Evolutionary conservation across 1,139 yeast species (phyloP).

Genomic region (Wickerhamomyces sp.): DNA sequence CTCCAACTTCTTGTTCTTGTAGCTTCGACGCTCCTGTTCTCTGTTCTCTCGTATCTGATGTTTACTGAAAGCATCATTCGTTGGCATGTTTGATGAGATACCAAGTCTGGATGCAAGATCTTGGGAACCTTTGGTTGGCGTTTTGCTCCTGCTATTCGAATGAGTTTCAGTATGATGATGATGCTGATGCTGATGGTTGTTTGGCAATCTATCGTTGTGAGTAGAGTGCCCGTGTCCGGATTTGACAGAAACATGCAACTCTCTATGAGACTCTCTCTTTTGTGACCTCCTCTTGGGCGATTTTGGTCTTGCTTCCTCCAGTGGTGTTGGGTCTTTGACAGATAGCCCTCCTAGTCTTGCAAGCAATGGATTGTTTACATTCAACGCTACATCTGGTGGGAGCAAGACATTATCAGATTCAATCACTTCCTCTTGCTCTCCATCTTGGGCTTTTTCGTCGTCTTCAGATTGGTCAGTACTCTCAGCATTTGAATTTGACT

Average conservation of each 20-base stretch:
- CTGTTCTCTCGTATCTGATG: slow-evolving; percentile 4
- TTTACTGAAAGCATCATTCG: neutral
- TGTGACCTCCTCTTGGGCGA: neutral
- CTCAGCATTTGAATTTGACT: no score
- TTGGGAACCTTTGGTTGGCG: slow-evolving; percentile 16
- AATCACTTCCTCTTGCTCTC: neutral
- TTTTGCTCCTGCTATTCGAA: no score
- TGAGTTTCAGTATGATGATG: slow-evolving; percentile 4
- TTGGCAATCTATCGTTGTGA: neutral
- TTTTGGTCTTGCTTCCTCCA: neutral
- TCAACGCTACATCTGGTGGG: neutral
- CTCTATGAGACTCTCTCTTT: slow-evolving; percentile 2
- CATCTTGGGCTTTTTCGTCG: neutral
- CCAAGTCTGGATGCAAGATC: slow-evolving; percentile 20
- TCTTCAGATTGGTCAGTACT: neutral
- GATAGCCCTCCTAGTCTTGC: neutral
- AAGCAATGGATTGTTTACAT: neutral
- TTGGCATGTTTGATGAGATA: slow-evolving; percentile 2
- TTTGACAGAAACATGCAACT: slow-evolving; percentile 6
- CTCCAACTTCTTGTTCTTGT: slow-evolving; percentile 8
- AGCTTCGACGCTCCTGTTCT: slow-evolving; percentile 8
- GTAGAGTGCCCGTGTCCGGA: neutral
- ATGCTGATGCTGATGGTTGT: neutral
- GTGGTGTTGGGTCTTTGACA: neutral
- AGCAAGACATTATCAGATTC: no score